A percentile compares a stretch with the other conserved stretches of the same genome.
Conservation (phyloP, 1,284 basidiomycete genomes). For the Fomes fomentarius region DNA sequence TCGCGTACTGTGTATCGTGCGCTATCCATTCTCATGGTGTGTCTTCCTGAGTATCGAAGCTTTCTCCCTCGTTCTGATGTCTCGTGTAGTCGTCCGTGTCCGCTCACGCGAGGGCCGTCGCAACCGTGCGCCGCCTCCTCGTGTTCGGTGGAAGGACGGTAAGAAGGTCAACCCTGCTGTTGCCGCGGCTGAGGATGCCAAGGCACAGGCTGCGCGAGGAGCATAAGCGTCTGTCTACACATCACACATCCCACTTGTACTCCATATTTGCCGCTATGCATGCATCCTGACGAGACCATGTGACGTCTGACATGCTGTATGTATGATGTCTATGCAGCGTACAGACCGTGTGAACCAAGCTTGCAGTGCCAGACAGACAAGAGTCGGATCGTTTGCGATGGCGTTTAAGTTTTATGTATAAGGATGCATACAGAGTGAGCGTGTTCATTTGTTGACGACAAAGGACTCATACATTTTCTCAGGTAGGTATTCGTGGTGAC, state of each 20-base stretch:
- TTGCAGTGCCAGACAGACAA: no score
- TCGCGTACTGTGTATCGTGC: conserved; percentile 98
- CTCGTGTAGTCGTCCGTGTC: conserved; percentile 83
- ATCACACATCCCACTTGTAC: conserved; percentile 18
- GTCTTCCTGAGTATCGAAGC: conserved; percentile 31
- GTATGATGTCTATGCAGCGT: conserved; percentile 9
- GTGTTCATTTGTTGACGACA: no score
- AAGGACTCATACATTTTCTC: no score
- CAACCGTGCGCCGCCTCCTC: conserved; percentile 95
- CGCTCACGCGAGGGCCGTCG: conserved; percentile 92
- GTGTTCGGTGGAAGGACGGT: conserved; percentile 97
- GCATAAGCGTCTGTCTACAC: conserved; percentile 36
- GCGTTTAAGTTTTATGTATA: no score
- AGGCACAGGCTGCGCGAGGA: conserved; percentile 38
- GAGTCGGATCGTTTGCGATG: no score
- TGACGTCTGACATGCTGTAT: neutral
- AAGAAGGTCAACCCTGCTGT: conserved; percentile 89
- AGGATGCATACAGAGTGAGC: no score
- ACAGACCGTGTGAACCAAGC: no score
- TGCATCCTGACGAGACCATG: conserved; percentile 17
- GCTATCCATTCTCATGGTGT: conserved; percentile 98
- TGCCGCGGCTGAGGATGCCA: conserved; percentile 55
- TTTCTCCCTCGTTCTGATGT: neutral
- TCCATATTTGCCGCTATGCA: conserved; percentile 24
- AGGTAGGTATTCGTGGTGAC: no score